phyloP scores from a whole-genome alignment of 805 yeast species.

The Maudiozyma bulderi region DNA sequence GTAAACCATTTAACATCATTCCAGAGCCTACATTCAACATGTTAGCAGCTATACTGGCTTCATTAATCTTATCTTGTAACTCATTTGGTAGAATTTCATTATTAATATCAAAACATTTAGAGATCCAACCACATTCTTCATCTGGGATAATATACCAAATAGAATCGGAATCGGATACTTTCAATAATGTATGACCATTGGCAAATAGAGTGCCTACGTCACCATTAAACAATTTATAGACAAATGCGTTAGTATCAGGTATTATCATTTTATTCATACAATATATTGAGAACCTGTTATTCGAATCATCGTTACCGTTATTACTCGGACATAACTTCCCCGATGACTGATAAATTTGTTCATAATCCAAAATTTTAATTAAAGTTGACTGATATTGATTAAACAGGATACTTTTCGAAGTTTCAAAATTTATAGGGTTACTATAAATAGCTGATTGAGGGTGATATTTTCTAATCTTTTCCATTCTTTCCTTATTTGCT shows the following conservation, averaged over 20 bases:
- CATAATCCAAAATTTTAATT: slow-evolving; percentile 35
- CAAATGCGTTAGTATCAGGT: neutral
- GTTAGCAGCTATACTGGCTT: slow-evolving; percentile 65
- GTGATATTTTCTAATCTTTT: neutral
- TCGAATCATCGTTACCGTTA: neutral
- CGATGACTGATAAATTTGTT: slow-evolving; percentile 6
- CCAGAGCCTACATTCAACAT: neutral
- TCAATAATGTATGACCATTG: slow-evolving; percentile 68
- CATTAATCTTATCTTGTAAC: slow-evolving; percentile 60
- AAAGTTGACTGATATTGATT: slow-evolving; percentile 37
- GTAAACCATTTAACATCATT: slow-evolving; percentile 25
- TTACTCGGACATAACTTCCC: neutral
- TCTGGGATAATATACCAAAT: slow-evolving; percentile 50
- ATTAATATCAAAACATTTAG: slow-evolving; percentile 32
- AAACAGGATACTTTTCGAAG: slow-evolving; percentile 29
- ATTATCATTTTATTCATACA: neutral
- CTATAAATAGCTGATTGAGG: neutral
- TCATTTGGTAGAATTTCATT: slow-evolving; percentile 30
- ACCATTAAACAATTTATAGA: slow-evolving; percentile 73
- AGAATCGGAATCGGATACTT: slow-evolving; percentile 47
- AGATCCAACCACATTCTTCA: slow-evolving; percentile 40
- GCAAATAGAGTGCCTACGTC: slow-evolving; percentile 87
- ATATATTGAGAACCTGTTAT: neutral
- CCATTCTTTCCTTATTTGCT: neutral
- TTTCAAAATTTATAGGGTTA: slow-evolving; percentile 28